A percentile compares a stretch with the other conserved stretches of the same genome.
Evolutionary conservation across 2,329 filamentous ascomycete genomes (phyloP).

Genomic region (Alternaria viburni): DNA sequence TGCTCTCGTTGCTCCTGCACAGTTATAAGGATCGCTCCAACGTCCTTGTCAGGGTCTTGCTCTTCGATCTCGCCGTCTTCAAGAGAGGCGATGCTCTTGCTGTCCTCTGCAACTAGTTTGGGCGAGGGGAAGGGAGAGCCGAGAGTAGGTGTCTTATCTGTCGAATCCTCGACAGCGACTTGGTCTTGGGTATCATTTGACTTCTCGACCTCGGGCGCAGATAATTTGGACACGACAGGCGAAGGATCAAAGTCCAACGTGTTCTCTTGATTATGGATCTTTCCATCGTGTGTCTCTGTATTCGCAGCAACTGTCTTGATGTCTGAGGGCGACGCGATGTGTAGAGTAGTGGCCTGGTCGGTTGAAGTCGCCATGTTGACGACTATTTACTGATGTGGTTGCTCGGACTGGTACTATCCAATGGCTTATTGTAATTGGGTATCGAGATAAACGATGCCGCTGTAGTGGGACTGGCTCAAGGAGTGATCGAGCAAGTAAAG

Average conservation of each 20-base stretch:
- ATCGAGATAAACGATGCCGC: neutral
- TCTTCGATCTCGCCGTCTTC: neutral
- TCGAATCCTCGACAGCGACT: neutral
- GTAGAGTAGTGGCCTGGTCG: neutral
- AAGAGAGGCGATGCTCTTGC: neutral
- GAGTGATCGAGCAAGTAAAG: neutral
- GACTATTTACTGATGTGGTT: neutral
- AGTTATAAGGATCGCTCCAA: neutral
- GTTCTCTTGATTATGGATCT: neutral
- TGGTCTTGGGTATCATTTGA: no score
- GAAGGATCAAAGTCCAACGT: neutral
- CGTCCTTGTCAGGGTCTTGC: neutral
- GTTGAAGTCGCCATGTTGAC: neutral
- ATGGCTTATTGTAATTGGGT: no score
- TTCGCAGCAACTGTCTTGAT: rapidly evolving
- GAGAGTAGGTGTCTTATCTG: neutral
- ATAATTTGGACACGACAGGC: rapidly evolving
- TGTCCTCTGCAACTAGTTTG: neutral
- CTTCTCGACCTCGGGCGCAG: neutral
- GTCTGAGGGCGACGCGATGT: no score
- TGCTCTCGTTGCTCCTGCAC: neutral
- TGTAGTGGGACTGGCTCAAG: neutral
- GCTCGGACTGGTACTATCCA: rapidly evolving
- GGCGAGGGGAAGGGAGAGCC: neutral
- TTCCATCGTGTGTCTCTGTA: neutral